Evolutionary conservation across 2,329 filamentous ascomycete genomes (phyloP).

Genomic region (Colletotrichum sp.): DNA sequence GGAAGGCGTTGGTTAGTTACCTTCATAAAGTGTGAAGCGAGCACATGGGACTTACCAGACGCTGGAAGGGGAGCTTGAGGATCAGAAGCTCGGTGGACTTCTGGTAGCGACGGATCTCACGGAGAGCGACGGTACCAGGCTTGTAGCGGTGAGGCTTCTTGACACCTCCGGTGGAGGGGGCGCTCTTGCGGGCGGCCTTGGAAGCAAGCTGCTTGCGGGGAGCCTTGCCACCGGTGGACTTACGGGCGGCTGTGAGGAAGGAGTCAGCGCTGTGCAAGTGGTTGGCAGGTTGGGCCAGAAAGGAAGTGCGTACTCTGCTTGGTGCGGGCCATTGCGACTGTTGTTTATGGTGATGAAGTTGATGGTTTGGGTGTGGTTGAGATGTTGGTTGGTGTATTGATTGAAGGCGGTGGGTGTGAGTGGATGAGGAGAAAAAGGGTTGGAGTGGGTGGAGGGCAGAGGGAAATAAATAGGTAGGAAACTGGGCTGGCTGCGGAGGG

Average conservation of each 20-base stretch:
- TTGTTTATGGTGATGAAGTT: conserved; percentile 31
- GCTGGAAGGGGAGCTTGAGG: conserved; percentile 97
- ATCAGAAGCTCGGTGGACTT: conserved; percentile 89
- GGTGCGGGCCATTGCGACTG: conserved; percentile 64
- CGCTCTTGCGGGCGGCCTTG: conserved; percentile 98
- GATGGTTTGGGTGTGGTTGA: conserved; percentile 31
- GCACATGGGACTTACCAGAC: conserved; percentile 66
- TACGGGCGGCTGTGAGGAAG: conserved; percentile 51
- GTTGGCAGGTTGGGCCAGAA: not conserved
- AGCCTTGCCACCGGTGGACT: conserved; percentile 82
- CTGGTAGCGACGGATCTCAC: conserved; percentile 93
- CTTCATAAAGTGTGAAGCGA: not conserved
- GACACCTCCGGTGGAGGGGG: conserved; percentile 94
- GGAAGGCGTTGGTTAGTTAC: conserved; percentile 12
- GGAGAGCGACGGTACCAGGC: conserved; percentile 86
- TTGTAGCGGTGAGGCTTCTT: conserved; percentile 92
- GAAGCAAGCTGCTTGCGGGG: conserved; percentile 96
- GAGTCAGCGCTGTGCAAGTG: not conserved
- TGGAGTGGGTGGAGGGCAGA: conserved; percentile 28
- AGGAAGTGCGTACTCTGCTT: conserved; percentile 54
- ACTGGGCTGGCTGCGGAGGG: conserved; percentile 34
- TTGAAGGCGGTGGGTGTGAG: conserved; percentile 38
- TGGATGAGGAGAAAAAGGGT: conserved; percentile 37
- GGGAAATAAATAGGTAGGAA: conserved; percentile 29
- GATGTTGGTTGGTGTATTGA: conserved; percentile 29